Evolutionary conservation across 495 filamentous ascomycete genomes (phyloP), one percentile per base, ranked within the genome.

Genomic region (Podospora sp.): DNA sequence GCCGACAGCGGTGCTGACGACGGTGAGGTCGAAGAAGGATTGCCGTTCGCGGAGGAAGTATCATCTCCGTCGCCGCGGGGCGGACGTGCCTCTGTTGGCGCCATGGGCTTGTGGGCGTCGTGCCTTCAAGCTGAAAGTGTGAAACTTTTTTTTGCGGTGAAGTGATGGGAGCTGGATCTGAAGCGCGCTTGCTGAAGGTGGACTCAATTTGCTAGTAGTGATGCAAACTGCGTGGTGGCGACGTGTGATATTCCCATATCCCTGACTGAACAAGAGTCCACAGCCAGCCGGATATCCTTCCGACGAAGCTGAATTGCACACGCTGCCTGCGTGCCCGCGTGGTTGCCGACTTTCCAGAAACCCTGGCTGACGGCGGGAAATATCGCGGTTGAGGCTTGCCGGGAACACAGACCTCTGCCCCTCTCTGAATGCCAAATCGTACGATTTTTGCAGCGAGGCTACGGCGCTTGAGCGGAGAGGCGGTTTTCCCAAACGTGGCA

Each of bases 371-470:
- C 12, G 33, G 40, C 40, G 56, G 56, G 56, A 59, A 33, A 26
- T 59, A 33, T 59, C 56, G 24, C 26, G 25, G 26, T 57, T 24
- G 33, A 26, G 36, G 60, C 33, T 22, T 46, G 60, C 36, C 36
- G 53, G 53, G 56, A 33, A 49, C 60, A 62, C 52, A 50, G 59
- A 51, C 20, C 40, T 46, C 11, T 33, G n/a, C 35, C 24, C 33
- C 8, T 62, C 56, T 27, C 53, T 57, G n/a, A 24, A 27, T 24
- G 27, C 21, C 63, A 40, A 60, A 70, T 71, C 73, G 69, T 70
- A 71, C 67, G 71, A 75, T 71, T 50, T 61, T 51, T 73, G 73
- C 67, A 73, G 71, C 69, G 29, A 62, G 58, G 66, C 68, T 60
- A 65, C 61, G 60, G 62, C 66, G 66, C 25, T 59, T 70, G 52